Percentiles rank a stretch among this genome's conserved stretches.
Evolutionary conservation across 106 monocot genomes (phyloP).

Genomic region (Agapanthus africanus): DNA sequence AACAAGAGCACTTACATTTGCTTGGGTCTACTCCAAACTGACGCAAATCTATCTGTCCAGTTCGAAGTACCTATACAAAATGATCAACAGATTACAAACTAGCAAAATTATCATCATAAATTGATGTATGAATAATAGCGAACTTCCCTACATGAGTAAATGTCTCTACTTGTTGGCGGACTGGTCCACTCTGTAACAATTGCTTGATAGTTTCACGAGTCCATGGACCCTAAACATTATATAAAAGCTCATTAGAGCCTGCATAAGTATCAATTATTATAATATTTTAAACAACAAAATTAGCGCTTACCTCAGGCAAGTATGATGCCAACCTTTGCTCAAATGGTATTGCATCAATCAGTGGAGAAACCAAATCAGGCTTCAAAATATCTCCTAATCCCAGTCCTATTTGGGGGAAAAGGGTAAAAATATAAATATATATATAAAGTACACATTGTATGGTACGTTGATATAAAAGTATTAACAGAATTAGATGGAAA

Average conservation of each 20-base stretch:
- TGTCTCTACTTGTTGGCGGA: slow-evolving; percentile 91
- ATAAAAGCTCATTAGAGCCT: neutral
- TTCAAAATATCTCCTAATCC: slow-evolving; percentile 89
- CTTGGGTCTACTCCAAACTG: slow-evolving; percentile 93
- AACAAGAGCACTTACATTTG: slow-evolving; percentile 63
- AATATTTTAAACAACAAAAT: neutral
- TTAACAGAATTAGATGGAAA: neutral
- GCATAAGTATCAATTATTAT: neutral
- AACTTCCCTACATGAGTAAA: slow-evolving; percentile 69
- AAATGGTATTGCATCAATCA: slow-evolving; percentile 66
- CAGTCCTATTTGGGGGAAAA: slow-evolving; percentile 34
- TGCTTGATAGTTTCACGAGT: slow-evolving; percentile 54
- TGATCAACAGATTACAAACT: neutral
- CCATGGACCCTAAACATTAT: slow-evolving; percentile 55
- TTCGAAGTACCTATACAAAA: slow-evolving; percentile 68
- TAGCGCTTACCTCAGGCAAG: slow-evolving; percentile 73
- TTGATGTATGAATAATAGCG: neutral
- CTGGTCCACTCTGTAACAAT: slow-evolving; percentile 83
- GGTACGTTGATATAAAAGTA: neutral
- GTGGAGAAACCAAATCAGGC: slow-evolving; percentile 75
- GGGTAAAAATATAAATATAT: neutral
- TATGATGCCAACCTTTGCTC: slow-evolving; percentile 56
- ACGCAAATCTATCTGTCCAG: slow-evolving; percentile 79
- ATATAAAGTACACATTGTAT: neutral
- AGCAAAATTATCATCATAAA: neutral